A percentile compares a stretch with the other conserved stretches of the same genome.
Conservation (phyloP, 169 alveolate species). For the Plasmodium vivax region DNA sequence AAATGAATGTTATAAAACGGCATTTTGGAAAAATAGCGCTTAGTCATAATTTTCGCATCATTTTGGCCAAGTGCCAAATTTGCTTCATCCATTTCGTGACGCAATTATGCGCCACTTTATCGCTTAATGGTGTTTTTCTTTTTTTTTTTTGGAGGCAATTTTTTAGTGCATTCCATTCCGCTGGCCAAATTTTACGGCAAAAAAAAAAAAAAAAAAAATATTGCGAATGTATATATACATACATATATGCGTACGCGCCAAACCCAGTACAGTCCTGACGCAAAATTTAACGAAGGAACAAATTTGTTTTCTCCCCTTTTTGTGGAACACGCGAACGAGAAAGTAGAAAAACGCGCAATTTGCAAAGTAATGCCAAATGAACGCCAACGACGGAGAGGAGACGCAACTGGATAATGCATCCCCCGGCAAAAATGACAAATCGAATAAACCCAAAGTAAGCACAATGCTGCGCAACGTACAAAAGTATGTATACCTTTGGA, state of each 20-base stretch:
- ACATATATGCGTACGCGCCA: not conserved
- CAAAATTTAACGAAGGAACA: not conserved
- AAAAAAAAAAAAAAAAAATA: not conserved
- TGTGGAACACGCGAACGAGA: not conserved
- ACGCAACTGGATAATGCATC: slow-evolving; percentile 2
- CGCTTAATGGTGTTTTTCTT: not conserved
- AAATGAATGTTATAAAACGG: not conserved
- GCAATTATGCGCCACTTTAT: not conserved
- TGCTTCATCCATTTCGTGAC: not conserved
- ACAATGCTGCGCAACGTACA: not conserved
- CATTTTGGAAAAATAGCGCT: not conserved
- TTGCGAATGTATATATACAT: not conserved
- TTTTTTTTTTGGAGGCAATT: not conserved
- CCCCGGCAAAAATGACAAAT: not conserved
- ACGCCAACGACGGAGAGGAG: slow-evolving; percentile 3
- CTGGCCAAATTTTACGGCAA: not conserved
- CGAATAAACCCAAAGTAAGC: not conserved
- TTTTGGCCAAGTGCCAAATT: not conserved
- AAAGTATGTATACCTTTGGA: not conserved
- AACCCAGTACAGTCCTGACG: not conserved
- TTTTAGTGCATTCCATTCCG: not conserved
- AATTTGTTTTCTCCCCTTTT: not conserved
- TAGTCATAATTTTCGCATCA: not conserved
- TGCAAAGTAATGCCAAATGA: not conserved
- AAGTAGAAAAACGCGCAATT: not conserved